Conservation (phyloP, 139 green algal genomes). For the Eudorina sp. region DNA sequence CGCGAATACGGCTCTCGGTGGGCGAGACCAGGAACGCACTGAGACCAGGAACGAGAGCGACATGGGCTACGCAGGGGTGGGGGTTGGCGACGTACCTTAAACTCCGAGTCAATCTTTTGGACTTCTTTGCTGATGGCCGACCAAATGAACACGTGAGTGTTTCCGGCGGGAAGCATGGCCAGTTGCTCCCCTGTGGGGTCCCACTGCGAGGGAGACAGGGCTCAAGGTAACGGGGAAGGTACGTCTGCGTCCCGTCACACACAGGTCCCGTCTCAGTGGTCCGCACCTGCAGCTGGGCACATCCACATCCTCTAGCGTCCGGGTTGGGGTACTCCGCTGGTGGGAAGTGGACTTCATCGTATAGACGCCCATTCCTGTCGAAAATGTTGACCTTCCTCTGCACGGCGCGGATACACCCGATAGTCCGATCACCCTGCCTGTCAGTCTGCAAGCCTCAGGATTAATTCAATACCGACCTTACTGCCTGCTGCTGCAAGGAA, state of each 20-base stretch:
- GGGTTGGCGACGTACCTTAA: conserved; percentile 67
- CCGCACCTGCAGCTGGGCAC: conserved; percentile 62
- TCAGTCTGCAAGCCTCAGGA: neutral
- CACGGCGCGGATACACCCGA: neutral
- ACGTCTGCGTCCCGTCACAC: neutral
- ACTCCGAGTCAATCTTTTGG: conserved; percentile 77
- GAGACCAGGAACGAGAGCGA: neutral
- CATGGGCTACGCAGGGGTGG: neutral
- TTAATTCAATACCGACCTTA: conserved; percentile 62
- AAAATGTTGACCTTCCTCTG: conserved; percentile 79
- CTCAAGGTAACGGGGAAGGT: no score
- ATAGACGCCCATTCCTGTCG: conserved; percentile 73
- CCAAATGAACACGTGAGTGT: conserved; percentile 77
- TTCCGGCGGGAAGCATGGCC: conserved; percentile 74
- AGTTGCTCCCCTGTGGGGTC: conserved; percentile 74
- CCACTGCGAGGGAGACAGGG: conserved; percentile 66
- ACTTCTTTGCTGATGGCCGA: conserved; percentile 67
- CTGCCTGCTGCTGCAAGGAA: conserved; percentile 64
- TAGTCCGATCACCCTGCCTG: neutral
- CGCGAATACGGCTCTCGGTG: no score
- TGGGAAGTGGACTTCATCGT: conserved; percentile 73
- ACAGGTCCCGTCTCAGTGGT: neutral
- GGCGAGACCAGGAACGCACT: no score
- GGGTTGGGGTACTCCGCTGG: conserved; percentile 56
- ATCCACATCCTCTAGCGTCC: conserved; percentile 43